A percentile compares a stretch with the other conserved stretches of the same genome.
Evolutionary conservation across 1,284 basidiomycete species (phyloP).

Genomic region (Ganoderma sp.): DNA sequence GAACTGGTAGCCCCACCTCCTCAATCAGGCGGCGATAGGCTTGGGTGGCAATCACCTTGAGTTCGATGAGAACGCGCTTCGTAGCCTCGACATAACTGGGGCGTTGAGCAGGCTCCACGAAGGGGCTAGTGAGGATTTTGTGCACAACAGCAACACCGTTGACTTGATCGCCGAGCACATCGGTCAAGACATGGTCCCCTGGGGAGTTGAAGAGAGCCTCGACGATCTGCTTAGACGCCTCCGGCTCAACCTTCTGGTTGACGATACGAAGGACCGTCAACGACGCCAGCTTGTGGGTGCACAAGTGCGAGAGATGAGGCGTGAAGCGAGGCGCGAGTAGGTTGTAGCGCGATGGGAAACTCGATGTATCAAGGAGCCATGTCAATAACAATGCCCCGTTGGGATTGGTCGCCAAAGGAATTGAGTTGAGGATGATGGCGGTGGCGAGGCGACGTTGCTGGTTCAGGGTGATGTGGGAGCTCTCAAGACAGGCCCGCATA

Average conservation of each 20-base stretch:
- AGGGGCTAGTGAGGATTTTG: constrained; percentile 89
- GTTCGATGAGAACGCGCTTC: constrained; percentile 84
- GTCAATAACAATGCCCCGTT: constrained; percentile 96
- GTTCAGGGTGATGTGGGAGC: constrained; percentile 80
- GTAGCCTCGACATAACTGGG: constrained; percentile 80
- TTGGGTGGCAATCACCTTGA: constrained; percentile 89
- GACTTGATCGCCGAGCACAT: constrained; percentile 93
- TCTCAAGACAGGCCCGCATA: constrained; percentile 97
- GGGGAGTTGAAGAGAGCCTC: constrained; percentile 86
- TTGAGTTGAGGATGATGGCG: constrained; percentile 95
- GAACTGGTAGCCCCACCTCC: constrained; percentile 90
- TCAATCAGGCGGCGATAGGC: constrained; percentile 94
- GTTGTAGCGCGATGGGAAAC: constrained; percentile 91
- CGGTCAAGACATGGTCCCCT: constrained; percentile 87
- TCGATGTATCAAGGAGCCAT: constrained; percentile 95
- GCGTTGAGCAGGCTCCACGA: constrained; percentile 77
- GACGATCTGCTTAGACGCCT: constrained; percentile 82
- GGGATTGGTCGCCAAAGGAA: constrained; percentile 96
- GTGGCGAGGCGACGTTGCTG: constrained; percentile 96
- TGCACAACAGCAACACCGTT: constrained; percentile 94
- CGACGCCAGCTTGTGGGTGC: constrained; percentile 97
- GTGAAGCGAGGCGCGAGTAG: constrained; percentile 94
- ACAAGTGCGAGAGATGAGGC: constrained; percentile 93
- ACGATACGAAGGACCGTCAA: constrained; percentile 92
- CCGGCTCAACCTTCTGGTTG: constrained; percentile 89